Evolutionary conservation across 225 moss, liverwort and hornwort genomes (phyloP).

Genomic region (Ulota crispa): DNA sequence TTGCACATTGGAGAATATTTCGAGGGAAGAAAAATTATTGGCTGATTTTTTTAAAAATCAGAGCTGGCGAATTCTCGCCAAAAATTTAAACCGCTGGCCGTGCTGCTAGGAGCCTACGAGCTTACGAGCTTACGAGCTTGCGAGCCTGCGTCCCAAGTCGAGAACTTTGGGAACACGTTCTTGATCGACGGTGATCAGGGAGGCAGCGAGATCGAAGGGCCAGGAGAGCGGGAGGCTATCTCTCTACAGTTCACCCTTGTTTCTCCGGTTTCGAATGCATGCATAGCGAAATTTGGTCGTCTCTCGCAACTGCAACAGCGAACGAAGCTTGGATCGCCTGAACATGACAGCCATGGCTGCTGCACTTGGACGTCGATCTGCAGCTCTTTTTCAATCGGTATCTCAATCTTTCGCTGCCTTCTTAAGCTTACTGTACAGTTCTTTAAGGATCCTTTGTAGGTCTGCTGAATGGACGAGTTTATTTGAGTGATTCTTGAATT

Average conservation of each 20-base stretch:
- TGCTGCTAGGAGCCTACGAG: too few relatives aligned
- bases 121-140: too few relatives aligned
- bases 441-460: not conserved
- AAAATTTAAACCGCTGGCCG: too few relatives aligned
- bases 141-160: too few relatives aligned
- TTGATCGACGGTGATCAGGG: too few relatives aligned
- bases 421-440: not conserved
- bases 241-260: too few relatives aligned
- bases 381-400: not conserved
- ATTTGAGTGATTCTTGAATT: not conserved
- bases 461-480: not conserved
- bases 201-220: not conserved
- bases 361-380: not conserved
- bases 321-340: not conserved
- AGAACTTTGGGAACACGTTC: too few relatives aligned
- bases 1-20: too few relatives aligned
- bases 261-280: not conserved
- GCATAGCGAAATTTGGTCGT: not conserved
- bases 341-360: slow-evolving; percentile 1
- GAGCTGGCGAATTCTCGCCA: too few relatives aligned
- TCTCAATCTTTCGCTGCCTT: not conserved
- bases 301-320: not conserved
- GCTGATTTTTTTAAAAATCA: too few relatives aligned
- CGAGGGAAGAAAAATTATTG: too few relatives aligned
- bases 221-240: too few relatives aligned